Base-by-base conservation (phyloP, 345 rosid species). In the Ailanthus altissimus region DNA sequence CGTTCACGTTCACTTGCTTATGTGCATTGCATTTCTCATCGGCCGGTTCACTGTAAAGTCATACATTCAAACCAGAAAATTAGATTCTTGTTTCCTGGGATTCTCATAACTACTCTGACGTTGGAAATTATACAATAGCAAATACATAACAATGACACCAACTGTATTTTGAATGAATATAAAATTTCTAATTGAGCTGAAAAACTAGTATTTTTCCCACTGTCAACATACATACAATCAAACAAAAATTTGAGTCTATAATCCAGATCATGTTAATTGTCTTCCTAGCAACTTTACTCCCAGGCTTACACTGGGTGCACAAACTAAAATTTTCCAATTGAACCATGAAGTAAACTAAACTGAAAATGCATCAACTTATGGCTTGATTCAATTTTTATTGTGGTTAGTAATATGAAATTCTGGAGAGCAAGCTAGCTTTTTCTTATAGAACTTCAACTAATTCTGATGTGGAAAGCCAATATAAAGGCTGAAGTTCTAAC, bases 11-110 rank as follows among this genome's bases (percentile, higher is more conserved):
- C n/a, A 60, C 79, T 70, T 74, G 88, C 70, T 73, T 82, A 70
- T 84, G 86, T 9, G 75, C 72, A 71, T 89, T 84, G 85, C 94
- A 90, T 78, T 78, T 90, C 11, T 80, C 86, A 54, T 81, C 70
- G 49, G 84, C 81, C 20, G 97, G 98, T 84, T 93, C 98, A 53
- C 98, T 94, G 92, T 38, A 81, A 80, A 80, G 15, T 40, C 56
- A 81, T 2, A 72, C 43, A 46, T 56, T 59, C 72, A 73, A 49
- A 43, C 18, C 23, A 72, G 63, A 82, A 38, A 28, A 36, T 70
- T 12, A 74, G 50, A 67, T 23, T 63, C 25, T 59, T 28, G n/a
- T 64, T 64, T 59, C 54, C 20, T 64, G 32, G 5, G 23, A 32
- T 36, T 50, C 23, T 20, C 26, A 4, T 2, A 26, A 21, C 28